Conservation (phyloP, 495 filamentous ascomycete genomes). For the Saxispiralis lemnorum region DNA sequence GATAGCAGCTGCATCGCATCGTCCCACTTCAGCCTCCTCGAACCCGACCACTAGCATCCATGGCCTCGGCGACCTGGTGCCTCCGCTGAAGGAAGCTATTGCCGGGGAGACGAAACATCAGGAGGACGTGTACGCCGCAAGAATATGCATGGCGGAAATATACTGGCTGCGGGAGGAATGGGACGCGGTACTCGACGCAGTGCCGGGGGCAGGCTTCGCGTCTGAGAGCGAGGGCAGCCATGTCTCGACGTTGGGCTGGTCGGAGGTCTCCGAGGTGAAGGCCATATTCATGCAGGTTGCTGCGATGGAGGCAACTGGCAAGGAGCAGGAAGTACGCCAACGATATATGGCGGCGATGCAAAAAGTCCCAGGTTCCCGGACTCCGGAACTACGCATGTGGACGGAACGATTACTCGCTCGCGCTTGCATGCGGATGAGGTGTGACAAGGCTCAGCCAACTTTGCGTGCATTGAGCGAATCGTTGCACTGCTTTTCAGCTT, state of each 20-base stretch:
- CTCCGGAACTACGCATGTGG: conserved; percentile 52
- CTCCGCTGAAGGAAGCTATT: conserved; percentile 43
- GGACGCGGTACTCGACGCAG: conserved; percentile 31
- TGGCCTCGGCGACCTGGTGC: conserved; percentile 41
- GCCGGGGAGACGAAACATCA: conserved; percentile 37
- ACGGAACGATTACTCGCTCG: conserved; percentile 57
- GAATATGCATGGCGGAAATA: conserved; percentile 65
- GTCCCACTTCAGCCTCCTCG: conserved; percentile 20
- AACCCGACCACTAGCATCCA: conserved; percentile 27
- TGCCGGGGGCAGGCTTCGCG: conserved; percentile 28
- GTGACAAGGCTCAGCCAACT: conserved; percentile 26
- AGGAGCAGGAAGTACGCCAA: conserved; percentile 3
- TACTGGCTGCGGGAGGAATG: conserved; percentile 45
- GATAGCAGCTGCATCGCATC: conserved; percentile 14
- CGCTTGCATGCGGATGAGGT: conserved; percentile 47
- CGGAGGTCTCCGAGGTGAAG: conserved; percentile 62
- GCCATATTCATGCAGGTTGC: conserved; percentile 46
- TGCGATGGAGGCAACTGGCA: conserved; percentile 25
- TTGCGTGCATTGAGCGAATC: conserved; percentile 28
- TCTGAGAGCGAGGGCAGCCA: neutral
- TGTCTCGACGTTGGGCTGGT: conserved; percentile 43
- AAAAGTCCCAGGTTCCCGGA: conserved; percentile 20
- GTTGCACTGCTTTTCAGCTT: conserved; percentile 41
- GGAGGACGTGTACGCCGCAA: conserved; percentile 64
- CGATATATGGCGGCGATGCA: conserved; percentile 6